Evolutionary conservation across 2,329 filamentous ascomycete species (phyloP).

Genomic region (Arthrinium phaeospermum): DNA sequence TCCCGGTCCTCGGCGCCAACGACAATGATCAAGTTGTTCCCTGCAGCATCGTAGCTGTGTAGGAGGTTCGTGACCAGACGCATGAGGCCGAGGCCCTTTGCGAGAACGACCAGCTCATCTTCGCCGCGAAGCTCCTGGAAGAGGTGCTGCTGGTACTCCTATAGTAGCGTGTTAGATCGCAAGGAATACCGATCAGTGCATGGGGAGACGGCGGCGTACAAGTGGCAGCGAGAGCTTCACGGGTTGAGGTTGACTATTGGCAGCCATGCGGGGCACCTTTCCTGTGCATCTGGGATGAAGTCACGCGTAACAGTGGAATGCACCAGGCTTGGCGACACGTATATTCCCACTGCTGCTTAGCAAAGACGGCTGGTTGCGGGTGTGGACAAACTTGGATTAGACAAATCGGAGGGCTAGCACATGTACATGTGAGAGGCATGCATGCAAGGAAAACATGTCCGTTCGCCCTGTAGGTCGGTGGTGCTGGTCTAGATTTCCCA

Average conservation of each 20-base stretch:
- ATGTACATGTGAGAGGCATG: not conserved
- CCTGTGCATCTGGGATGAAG: slow-evolving; percentile 1
- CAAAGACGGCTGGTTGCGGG: not conserved
- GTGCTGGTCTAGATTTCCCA: slow-evolving; percentile 3
- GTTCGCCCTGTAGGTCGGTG: not conserved
- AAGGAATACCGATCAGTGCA: not conserved
- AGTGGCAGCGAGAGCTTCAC: slow-evolving; percentile 84
- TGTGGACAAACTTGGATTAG: not conserved
- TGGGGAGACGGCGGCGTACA: slow-evolving; percentile 45
- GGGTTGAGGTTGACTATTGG: slow-evolving; percentile 63
- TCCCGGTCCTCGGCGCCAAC: slow-evolving; percentile 91
- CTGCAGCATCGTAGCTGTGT: slow-evolving; percentile 94
- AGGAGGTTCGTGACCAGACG: slow-evolving; percentile 94
- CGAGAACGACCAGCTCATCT: slow-evolving; percentile 92
- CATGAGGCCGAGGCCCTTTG: slow-evolving; percentile 88
- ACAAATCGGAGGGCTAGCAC: slow-evolving; percentile 8
- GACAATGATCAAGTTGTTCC: slow-evolving; percentile 88
- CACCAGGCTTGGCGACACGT: not conserved
- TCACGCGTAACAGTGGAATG: slow-evolving; percentile 15
- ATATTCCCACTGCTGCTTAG: not conserved
- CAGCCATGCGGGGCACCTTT: slow-evolving; percentile 53
- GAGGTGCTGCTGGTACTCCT: slow-evolving; percentile 93
- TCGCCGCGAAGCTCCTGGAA: slow-evolving; percentile 89
- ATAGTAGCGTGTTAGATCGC: slow-evolving; percentile 36
- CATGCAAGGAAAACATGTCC: not conserved